A percentile compares a stretch with the other conserved stretches of the same genome.
Conservation (phyloP, 106 monocot species). For the Apostasia ramifera region DNA sequence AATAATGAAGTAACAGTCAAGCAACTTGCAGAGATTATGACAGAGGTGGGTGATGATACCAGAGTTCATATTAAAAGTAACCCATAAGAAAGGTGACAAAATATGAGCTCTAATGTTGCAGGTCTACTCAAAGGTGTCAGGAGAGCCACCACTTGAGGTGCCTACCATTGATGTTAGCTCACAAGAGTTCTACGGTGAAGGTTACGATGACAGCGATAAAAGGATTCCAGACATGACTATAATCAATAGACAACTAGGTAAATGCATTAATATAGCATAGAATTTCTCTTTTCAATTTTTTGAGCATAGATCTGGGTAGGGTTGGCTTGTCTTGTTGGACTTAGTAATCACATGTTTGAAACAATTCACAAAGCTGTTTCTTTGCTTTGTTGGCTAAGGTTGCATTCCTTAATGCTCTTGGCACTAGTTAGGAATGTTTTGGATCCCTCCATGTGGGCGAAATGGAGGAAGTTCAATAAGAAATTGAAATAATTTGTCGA, state of each 20-base stretch:
- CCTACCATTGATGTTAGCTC: slow-evolving; percentile 65
- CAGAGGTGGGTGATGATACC: slow-evolving; percentile 22
- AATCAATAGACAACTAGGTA: slow-evolving; percentile 41
- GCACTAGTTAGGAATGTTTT: too few species aligned
- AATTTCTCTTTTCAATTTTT: too few species aligned
- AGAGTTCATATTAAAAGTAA: not conserved
- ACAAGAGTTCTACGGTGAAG: slow-evolving; percentile 70
- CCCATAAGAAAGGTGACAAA: not conserved
- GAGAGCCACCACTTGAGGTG: slow-evolving; percentile 30
- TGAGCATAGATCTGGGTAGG: too few species aligned
- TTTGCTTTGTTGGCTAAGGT: too few species aligned
- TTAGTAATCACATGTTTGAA: too few species aligned
- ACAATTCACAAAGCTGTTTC: too few species aligned
- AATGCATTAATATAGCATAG: too few species aligned
- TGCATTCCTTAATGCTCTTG: too few species aligned
- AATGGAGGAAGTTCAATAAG: too few species aligned
- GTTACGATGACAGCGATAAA: slow-evolving; percentile 69
- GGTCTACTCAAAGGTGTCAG: slow-evolving; percentile 68
- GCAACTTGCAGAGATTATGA: slow-evolving; percentile 70
- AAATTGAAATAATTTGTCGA: too few species aligned
- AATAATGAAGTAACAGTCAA: slow-evolving; percentile 67
- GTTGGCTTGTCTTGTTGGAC: too few species aligned
- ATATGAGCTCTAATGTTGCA: slow-evolving; percentile 3
- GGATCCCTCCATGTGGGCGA: too few species aligned
- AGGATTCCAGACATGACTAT: slow-evolving; percentile 80